A percentile compares a stretch with the other conserved stretches of the same genome.
Conservation (phyloP, 352 stramenopile species). For the Salisapilia sapeloensis region DNA sequence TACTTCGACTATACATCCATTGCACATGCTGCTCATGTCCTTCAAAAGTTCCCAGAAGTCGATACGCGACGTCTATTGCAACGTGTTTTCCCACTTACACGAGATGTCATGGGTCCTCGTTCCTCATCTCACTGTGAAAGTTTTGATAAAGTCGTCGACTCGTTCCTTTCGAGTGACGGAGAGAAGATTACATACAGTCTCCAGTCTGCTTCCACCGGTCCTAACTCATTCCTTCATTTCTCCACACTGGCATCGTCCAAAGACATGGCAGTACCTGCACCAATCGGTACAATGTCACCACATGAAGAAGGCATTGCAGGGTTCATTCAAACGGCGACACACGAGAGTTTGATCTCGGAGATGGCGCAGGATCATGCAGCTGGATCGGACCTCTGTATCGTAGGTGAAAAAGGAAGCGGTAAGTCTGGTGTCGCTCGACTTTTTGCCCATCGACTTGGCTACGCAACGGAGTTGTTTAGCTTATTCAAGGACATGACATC, state of each 20-base stretch:
- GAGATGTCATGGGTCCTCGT: slow-evolving; percentile 20
- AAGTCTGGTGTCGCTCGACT: slow-evolving; percentile 60
- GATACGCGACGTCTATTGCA: slow-evolving; percentile 15
- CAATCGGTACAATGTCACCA: slow-evolving; percentile 18
- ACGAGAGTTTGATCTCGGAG: slow-evolving; percentile 21
- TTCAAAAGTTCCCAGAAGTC: slow-evolving; percentile 26
- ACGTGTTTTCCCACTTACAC: slow-evolving; percentile 40
- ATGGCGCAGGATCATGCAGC: slow-evolving; percentile 75
- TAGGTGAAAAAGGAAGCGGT: slow-evolving; percentile 68
- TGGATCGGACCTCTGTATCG: slow-evolving; percentile 57
- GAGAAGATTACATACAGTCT: neutral
- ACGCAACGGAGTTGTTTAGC: slow-evolving; percentile 79
- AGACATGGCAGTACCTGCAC: slow-evolving; percentile 5
- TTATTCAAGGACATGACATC: slow-evolving; percentile 90
- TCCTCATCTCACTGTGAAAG: slow-evolving; percentile 22
- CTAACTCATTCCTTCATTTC: too few relatives aligned
- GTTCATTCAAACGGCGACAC: slow-evolving; percentile 43
- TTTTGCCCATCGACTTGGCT: slow-evolving; percentile 59
- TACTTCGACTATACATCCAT: slow-evolving; percentile 55
- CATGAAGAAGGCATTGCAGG: slow-evolving; percentile 10
- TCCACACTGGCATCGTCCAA: too few relatives aligned
- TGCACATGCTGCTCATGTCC: slow-evolving; percentile 29
- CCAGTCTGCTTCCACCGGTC: too few relatives aligned
- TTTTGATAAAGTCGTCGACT: slow-evolving; percentile 8
- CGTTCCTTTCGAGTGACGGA: slow-evolving; percentile 1